phyloP scores from a whole-genome alignment of 2,329 filamentous ascomycete species.

The Aspergillus flavus region DNA sequence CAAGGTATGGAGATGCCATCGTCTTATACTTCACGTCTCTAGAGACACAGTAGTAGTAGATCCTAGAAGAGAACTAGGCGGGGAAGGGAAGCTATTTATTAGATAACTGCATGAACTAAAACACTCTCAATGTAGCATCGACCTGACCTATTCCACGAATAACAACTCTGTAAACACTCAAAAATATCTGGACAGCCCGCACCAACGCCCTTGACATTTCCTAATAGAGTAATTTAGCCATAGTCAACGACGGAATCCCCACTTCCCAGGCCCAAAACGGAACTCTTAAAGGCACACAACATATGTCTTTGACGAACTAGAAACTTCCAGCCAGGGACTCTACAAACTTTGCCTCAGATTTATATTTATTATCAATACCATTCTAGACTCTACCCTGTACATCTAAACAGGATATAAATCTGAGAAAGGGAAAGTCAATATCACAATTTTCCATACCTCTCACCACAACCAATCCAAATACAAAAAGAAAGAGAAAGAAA shows the following conservation, averaged over 20 bases:
- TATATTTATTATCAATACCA: not conserved
- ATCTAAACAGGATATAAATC: not conserved
- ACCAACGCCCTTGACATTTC: not conserved
- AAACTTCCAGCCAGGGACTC: not conserved
- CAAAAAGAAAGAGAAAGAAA: not conserved
- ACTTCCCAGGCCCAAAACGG: not conserved
- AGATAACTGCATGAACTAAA: not conserved
- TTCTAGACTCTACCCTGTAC: not conserved
- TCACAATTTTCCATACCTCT: not conserved
- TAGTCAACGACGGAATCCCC: not conserved
- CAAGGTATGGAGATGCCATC: conserved; percentile 22
- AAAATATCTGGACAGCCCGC: not conserved
- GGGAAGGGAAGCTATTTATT: not conserved
- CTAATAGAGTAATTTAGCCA: not conserved
- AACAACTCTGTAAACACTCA: not conserved
- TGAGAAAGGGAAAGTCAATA: not conserved
- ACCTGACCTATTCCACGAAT: not conserved
- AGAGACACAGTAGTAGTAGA: not conserved
- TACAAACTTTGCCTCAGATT: not conserved
- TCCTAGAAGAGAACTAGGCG: not conserved
- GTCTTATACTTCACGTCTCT: not conserved
- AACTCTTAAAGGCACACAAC: not conserved
- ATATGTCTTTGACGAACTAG: not conserved
- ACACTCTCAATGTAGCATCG: not conserved
- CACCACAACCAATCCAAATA: not conserved